Evolutionary conservation across 2,329 filamentous ascomycete genomes (phyloP), one percentile per base, ranked within the genome.

Genomic region (Pleoardoris graminearum): DNA sequence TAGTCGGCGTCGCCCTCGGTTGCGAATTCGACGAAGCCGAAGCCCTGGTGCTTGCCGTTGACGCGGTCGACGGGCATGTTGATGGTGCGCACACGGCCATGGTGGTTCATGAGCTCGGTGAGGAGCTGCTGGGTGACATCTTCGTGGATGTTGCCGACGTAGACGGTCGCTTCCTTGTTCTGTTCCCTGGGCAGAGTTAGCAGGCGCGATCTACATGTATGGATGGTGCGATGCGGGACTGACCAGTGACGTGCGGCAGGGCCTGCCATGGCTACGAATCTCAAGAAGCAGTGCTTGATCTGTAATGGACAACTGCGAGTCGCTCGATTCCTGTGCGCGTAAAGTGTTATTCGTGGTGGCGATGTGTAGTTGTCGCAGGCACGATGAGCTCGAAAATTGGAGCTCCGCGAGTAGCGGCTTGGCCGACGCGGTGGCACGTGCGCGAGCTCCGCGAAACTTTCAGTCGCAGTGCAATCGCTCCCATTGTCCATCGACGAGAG

Each of bases 11-110:
- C 94, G 68, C 91, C 87, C 72, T 96, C 91, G 62, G 89, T 92
- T 70, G 91, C 93, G 75, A 97, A 99, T 76, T 99, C 94, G 75
- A 99, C 94, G 76, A 99, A 99, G 66, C 94, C 94, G 80, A 97
- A 99, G 65, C 94, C 94, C 77, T 97, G 94, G 75, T 99, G 94
- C 51, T 87, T 88, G 71, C 97, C 91, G 41, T 94, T 97, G 64
- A 99, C 94, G 74, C 94, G 90, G 76, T 99, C 94, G 80, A 97
- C 96, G 50, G 94, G 94, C 71, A 99, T 86, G 77, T 99, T 94
- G 59, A 99, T 93, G 76, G 97, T 97, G 71, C 96, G 90, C 67
- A 99, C 95, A 65, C 93, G 92, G 50, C 94, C 94, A 73, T 92
- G 91, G 79, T 99, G 94, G 50, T 97, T 86, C 91, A 97, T 97